phyloP scores from a whole-genome alignment of 2,329 filamentous ascomycete genomes.

The Aspergillus eucalypticola region DNA sequence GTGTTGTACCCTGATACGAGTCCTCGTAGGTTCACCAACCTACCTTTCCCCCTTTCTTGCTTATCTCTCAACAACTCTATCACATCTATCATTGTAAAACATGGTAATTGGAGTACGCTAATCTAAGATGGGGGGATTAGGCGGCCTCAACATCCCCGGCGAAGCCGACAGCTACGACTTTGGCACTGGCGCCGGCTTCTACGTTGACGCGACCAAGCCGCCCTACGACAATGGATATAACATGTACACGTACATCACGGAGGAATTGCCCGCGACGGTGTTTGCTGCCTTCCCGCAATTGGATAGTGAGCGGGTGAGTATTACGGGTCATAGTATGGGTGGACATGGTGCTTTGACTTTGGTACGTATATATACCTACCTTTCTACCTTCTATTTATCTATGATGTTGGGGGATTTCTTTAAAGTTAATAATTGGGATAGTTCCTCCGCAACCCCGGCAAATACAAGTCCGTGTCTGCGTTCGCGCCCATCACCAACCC shows the following conservation, averaged over 20 bases:
- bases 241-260: slow-evolving; percentile 92
- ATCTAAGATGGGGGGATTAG: slow-evolving; percentile 36
- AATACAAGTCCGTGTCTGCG: slow-evolving; percentile 84
- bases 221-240: slow-evolving; percentile 79
- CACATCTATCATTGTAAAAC: background rate
- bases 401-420: background rate
- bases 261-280: slow-evolving; percentile 77
- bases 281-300: slow-evolving; percentile 72
- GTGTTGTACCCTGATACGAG: slow-evolving; percentile 94
- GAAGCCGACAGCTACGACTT: slow-evolving; percentile 93
- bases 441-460: slow-evolving; percentile 87
- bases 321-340: slow-evolving; percentile 96
- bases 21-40: slow-evolving; percentile 60
- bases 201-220: slow-evolving; percentile 77
- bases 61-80: too few species aligned
- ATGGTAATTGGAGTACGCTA: too few species aligned
- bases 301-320: slow-evolving; percentile 70
- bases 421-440: slow-evolving; percentile 25
- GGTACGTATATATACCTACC: slow-evolving; percentile 37
- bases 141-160: slow-evolving; percentile 74
- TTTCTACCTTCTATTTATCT: background rate
- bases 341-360: slow-evolving; percentile 92
- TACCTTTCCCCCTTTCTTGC: too few species aligned
- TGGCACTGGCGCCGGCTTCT: slow-evolving; percentile 89
- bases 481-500: slow-evolving; percentile 92